Evolutionary conservation across 331 rosid species (phyloP), one percentile per base, ranked within the genome.

Genomic region (Quercus tomentella): DNA sequence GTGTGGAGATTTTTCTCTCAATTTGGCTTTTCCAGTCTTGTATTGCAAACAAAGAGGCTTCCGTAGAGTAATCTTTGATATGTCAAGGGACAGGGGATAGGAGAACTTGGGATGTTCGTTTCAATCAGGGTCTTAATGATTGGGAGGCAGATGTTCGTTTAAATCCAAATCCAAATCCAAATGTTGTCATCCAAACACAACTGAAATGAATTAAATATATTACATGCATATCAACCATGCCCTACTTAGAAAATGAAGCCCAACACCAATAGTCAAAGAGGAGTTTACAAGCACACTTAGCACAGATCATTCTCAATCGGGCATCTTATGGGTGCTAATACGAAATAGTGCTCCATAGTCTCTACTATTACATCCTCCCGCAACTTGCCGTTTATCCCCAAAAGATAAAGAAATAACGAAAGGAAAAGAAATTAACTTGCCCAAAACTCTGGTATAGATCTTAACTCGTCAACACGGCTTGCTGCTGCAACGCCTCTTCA

Each of bases 401-500:
- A 67, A 67, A 67, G 20, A 67, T 1, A 4, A 8, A 6, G n/a
- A 65, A 16, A 18, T 5, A 26, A 16, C n/a, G 17, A 30, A 1
- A 17, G 35, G 41, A 67, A 33, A 33, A 67, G 26, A 16, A 4
- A 31, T 33, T n/a, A 67, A 35, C 23, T n/a, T 4, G 25, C 21
- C 52, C 51, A 72, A 69, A 62, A 77, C 75, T 76, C 54, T 33
- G 76, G 70, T 76, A 41, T 62, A 67, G 28, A 67, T 75, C 88
- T 49, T 91, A 93, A 45, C 87, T 43, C 56, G 96, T 89, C 51
- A 90, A 67, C 49, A 86, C 94, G 18, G 93, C 81, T 72, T 89
- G 88, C 68, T 91, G 94, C 76, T 69, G 88, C 4, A 91, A 72
- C 35, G 88, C 52, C 70, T 90, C 98, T 83, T 91, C 89, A 2